Conservation (phyloP, 2,329 filamentous ascomycete species). For the Paramyrothecium sp. region DNA sequence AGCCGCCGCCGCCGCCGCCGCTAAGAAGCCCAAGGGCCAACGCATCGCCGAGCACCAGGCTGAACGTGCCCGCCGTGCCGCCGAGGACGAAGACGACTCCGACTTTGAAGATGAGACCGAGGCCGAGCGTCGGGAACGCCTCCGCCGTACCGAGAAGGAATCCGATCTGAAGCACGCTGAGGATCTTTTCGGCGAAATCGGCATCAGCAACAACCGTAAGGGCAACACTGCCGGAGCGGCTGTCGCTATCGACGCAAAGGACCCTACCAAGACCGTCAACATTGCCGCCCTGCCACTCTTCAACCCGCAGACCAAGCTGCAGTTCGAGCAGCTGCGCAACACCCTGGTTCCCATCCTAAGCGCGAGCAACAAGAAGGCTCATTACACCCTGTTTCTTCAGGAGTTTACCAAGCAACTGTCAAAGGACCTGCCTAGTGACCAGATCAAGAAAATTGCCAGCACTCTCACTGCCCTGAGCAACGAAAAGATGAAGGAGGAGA, state of each 20-base stretch:
- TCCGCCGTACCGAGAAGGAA: constrained; percentile 80
- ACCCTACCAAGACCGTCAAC: constrained; percentile 79
- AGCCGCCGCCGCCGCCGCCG: constrained; percentile 81
- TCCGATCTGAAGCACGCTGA: constrained; percentile 86
- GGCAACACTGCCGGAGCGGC: constrained; percentile 61
- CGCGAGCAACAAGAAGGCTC: constrained; percentile 78
- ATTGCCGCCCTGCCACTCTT: constrained; percentile 79
- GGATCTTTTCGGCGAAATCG: constrained; percentile 81
- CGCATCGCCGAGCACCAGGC: constrained; percentile 79
- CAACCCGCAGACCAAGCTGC: constrained; percentile 81
- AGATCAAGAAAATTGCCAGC: constrained; percentile 95
- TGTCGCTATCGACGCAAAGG: constrained; percentile 68
- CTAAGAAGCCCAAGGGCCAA: constrained; percentile 85
- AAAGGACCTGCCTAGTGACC: constrained; percentile 84
- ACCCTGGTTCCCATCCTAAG: constrained; percentile 77
- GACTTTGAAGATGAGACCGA: constrained; percentile 73
- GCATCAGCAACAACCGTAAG: constrained; percentile 66
- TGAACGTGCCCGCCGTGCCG: constrained; percentile 51
- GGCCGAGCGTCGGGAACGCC: constrained; percentile 68
- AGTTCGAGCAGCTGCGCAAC: constrained; percentile 79
- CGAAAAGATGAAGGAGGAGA: constrained; percentile 99
- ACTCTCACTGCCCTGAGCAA: constrained; percentile 86
- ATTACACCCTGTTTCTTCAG: constrained; percentile 86
- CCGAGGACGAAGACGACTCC: constrained; percentile 53
- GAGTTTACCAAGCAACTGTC: constrained; percentile 86